Percentiles rank a stretch among this genome's conserved stretches.
phyloP scores from a whole-genome alignment of 2,329 filamentous ascomycete species.

The Cercospora citrullina region DNA sequence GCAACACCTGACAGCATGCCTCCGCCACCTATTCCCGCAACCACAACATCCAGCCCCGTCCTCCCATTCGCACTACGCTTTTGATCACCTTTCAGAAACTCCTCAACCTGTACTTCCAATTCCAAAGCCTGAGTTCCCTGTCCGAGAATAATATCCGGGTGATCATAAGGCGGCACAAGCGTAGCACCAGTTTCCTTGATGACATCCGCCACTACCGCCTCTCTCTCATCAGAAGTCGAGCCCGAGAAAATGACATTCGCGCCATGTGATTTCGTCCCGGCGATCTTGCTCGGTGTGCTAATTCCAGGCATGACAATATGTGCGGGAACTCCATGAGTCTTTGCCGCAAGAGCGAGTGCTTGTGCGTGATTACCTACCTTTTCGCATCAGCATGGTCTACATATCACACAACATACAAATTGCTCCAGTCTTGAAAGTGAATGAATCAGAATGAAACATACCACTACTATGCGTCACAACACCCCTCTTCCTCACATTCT shows the following conservation, averaged over 20 bases:
- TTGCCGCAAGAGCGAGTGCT: conserved; percentile 82
- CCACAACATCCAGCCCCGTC: conserved; percentile 53
- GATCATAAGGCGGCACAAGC: conserved; percentile 86
- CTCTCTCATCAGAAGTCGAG: conserved; percentile 75
- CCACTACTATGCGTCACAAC: conserved; percentile 90
- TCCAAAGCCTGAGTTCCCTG: conserved; percentile 90
- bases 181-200: conserved; percentile 71
- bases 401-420: not conserved
- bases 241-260: conserved; percentile 80
- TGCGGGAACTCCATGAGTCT: conserved; percentile 69
- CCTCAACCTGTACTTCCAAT: conserved; percentile 69
- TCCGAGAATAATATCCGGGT: conserved; percentile 86
- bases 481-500: conserved; percentile 61
- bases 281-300: conserved; percentile 80
- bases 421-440: too few species aligned
- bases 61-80: not conserved
- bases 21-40: conserved; percentile 83
- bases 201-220: conserved; percentile 71
- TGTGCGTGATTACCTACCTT: conserved; percentile 85
- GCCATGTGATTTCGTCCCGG: conserved; percentile 75
- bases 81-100: conserved; percentile 46
- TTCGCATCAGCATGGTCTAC: not conserved
- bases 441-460: conserved; percentile 40
- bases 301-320: conserved; percentile 93
- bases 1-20: conserved; percentile 84